Evolutionary conservation across 805 yeast species (phyloP), one percentile per base, ranked within the genome.

Genomic region (Yarrowia phangngaensis): DNA sequence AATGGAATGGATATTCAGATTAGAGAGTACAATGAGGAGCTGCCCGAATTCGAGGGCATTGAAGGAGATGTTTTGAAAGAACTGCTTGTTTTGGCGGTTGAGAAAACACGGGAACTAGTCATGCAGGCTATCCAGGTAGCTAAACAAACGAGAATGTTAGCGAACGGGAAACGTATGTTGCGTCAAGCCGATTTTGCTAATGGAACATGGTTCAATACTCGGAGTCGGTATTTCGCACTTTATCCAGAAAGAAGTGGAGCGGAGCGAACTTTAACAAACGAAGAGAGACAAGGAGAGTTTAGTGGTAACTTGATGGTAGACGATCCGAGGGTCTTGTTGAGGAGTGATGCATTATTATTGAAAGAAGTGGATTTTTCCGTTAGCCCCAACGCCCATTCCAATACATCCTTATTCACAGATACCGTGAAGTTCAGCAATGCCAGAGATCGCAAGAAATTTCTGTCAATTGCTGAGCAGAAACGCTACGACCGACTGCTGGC

Each of bases 11-110:
- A 40, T 13, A 46, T 26, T 13, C 20, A 24, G 17, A n/a, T 14
- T 14, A 24, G 12, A 9, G 43, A 46, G 27, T 36, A 33, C 49
- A 29, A 29, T 20, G 5, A 11, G 4, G 40, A 17, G 8, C 13
- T 22, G 17, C 40, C 26, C 3, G 27, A 3, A 8, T 40, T 40
- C 12, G 9, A 28, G 29, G 34, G 35, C 8, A 13, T 26, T 5
- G 23, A 36, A 3, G 26, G 50, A n/a, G 28, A 41, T 4, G 40
- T 17, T 4, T 3, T 41, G 16, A 17, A 41, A n/a, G 41, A 23
- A 12, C 23, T 35, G 30, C 12, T 23, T 7, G 1, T 12, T 6
- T 1, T 8, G 5, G 8, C 30, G 3, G 30, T 23, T 5, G 22
- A 35, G 8, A 35, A 35, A 7, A 35, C 29, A 0, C 20, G 40